A percentile compares a stretch with the other conserved stretches of the same genome.
phyloP scores from a whole-genome alignment of 2,329 filamentous ascomycete genomes.

The Ilyonectria destructans region DNA sequence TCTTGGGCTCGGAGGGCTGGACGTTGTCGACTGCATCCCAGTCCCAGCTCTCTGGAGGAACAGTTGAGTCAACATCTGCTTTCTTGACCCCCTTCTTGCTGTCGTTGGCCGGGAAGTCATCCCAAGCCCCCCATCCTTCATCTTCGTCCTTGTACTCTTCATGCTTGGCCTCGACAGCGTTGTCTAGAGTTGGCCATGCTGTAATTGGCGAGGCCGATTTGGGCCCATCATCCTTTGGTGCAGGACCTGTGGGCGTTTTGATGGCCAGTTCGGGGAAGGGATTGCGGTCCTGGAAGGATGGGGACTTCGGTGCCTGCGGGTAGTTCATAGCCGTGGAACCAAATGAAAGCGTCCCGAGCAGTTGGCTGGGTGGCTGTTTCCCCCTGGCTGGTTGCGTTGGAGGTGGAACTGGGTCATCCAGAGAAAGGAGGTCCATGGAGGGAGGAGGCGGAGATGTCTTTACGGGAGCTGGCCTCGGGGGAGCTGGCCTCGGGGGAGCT shows the following conservation, averaged over 20 bases:
- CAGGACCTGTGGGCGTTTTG: slow-evolving; percentile 58
- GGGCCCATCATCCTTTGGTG: slow-evolving; percentile 54
- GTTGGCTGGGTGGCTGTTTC: slow-evolving; percentile 51
- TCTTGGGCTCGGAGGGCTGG: slow-evolving; percentile 42
- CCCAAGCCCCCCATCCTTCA: slow-evolving; percentile 69
- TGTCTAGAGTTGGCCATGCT: slow-evolving; percentile 62
- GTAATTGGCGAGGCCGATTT: slow-evolving; percentile 61
- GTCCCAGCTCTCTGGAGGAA: slow-evolving; percentile 60
- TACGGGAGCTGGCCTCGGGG: slow-evolving; percentile 36
- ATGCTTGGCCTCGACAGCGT: slow-evolving; percentile 28
- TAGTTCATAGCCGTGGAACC: slow-evolving; percentile 52
- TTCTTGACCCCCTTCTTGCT: slow-evolving; percentile 31
- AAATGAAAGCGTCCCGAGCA: slow-evolving; percentile 52
- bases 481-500: slow-evolving; percentile 37
- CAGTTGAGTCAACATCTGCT: slow-evolving; percentile 31
- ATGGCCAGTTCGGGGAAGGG: slow-evolving; percentile 67
- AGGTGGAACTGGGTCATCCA: slow-evolving; percentile 53
- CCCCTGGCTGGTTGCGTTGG: slow-evolving; percentile 27
- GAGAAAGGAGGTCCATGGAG: slow-evolving; percentile 60
- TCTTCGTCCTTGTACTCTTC: slow-evolving; percentile 49
- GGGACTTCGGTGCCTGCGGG: slow-evolving; percentile 66
- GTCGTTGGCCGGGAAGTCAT: slow-evolving; percentile 57
- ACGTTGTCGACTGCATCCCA: slow-evolving; percentile 64
- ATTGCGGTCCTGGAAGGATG: slow-evolving; percentile 69
- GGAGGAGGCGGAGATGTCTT: slow-evolving; percentile 38